Base-by-base conservation (phyloP, 345 rosid species). In the Gossypium stocksii region DNA sequence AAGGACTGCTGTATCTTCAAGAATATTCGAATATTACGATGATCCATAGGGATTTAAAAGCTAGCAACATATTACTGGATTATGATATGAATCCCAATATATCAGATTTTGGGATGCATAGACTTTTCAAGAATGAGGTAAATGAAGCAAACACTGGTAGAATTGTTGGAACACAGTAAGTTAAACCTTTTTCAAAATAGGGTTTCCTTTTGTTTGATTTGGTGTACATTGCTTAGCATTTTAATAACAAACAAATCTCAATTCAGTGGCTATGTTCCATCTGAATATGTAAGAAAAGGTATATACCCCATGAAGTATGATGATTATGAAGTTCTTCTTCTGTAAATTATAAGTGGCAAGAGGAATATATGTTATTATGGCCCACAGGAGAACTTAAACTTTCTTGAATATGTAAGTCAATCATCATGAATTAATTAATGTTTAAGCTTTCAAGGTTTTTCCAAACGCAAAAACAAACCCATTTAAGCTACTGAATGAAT, bases 1-100 rank as follows among this genome's bases (percentile, higher is more conserved):
- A 79, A 61, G 85, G 82, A 25, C 80, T 82, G 3, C 0, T 82
- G 0, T 79, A 82, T 64, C 82, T 82, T 2, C 85, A 77, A 61
- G 85, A 79, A 27, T 82, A 77, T 34, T 79, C 82, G 8, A 81
- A 56, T 15, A 14, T 68, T 2, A 78, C 74, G 4, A 20, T 78
- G 7, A 67, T 76, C 27, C 82, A 80, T 61, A 46, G 80, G 15
- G 82, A 76, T n/a, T 4, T 79, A 41, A 71, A 71, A 56, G 74
- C 74, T 15, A 56, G 74, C 4, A 71, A 71, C 19, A 71, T 71
- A 38, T 56, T 71, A 15, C 11, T 71, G 4, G 74, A 71, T 22
- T n/a, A 58, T 5, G 64, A 38, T 0, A 19, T 72, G 66, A 72
- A 72, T 8, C 56, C 75, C 2, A 54, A 74, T 19, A 20, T 58